phyloP scores from a whole-genome alignment of 139 green algal species.

The Coelastrella sp. region DNA sequence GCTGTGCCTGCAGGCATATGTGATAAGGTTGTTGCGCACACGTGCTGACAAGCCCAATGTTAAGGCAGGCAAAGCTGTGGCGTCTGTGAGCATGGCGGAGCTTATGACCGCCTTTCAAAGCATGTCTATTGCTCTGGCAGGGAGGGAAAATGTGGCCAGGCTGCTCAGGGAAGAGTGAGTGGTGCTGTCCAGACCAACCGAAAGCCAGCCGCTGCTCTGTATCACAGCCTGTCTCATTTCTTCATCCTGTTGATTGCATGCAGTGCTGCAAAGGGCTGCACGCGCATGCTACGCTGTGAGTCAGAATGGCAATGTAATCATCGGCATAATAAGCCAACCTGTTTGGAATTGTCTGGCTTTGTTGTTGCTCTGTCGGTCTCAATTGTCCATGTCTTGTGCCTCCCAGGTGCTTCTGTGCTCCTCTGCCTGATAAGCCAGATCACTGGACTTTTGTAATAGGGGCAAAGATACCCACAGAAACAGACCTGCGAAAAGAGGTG shows the following conservation, averaged over 20 bases:
- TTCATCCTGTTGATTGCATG: too few species aligned
- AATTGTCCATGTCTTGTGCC: neutral
- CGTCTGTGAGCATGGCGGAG: slow-evolving; percentile 10
- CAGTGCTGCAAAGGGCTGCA: neutral
- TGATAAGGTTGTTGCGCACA: neutral
- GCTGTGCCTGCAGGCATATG: neutral
- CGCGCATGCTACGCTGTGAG: neutral
- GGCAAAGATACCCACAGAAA: slow-evolving; percentile 29
- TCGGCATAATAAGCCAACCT: too few species aligned
- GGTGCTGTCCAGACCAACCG: neutral
- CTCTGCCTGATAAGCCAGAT: slow-evolving; percentile 10
- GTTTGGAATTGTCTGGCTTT: neutral
- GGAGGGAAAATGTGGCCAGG: neutral
- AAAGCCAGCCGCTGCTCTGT: too few species aligned
- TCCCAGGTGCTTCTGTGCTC: slow-evolving; percentile 14
- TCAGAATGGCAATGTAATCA: neutral
- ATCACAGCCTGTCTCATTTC: too few species aligned
- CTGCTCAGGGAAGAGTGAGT: slow-evolving; percentile 34
- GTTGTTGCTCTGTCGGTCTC: neutral
- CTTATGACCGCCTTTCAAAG: slow-evolving; percentile 6
- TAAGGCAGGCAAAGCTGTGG: slow-evolving; percentile 36
- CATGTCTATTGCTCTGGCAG: slow-evolving; percentile 10
- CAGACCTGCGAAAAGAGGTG: slow-evolving; percentile 31
- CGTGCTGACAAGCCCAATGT: slow-evolving; percentile 16
- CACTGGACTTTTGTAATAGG: neutral